Percentiles rank a stretch among this genome's conserved stretches.
phyloP scores from a whole-genome alignment of 176 grass and related monocot genomes.

The Urochloa ruziziensis region DNA sequence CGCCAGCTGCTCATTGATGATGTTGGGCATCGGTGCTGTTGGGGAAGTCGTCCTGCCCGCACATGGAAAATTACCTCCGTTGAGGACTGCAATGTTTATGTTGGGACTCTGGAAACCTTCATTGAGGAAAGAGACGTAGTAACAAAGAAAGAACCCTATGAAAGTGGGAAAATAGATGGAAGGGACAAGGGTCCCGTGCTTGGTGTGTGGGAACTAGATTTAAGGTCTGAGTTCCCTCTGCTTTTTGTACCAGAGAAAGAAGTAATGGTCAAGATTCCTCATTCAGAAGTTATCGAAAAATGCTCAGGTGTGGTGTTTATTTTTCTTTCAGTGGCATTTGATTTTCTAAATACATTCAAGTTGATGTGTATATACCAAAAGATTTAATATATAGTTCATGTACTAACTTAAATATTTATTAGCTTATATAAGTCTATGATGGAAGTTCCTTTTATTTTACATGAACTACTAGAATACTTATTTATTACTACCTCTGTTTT shows the following conservation, averaged over 20 bases:
- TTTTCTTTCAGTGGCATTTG: background rate
- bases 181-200: constrained; percentile 51
- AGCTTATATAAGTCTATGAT: too few species aligned
- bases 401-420: background rate
- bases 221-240: constrained; percentile 73
- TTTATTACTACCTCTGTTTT: too few species aligned
- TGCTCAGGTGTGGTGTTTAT: constrained; percentile 62
- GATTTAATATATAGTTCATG: background rate
- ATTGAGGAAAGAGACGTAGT: constrained; percentile 76
- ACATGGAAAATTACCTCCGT: constrained; percentile 79
- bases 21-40: constrained; percentile 85
- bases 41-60: constrained; percentile 80
- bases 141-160: constrained; percentile 50
- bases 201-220: constrained; percentile 88
- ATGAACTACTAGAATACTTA: background rate
- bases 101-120: constrained; percentile 93
- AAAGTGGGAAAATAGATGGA: constrained; percentile 70
- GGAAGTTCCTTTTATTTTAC: background rate
- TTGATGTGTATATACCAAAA: background rate
- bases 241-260: constrained; percentile 88
- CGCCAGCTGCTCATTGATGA: constrained; percentile 79
- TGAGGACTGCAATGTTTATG: constrained; percentile 82
- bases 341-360: background rate
- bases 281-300: constrained; percentile 80
- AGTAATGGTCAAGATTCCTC: constrained; percentile 83